Percentiles rank a stretch among this genome's conserved stretches.
These are phyloP conservation scores for Ormosia semicastrata DNA, from an alignment of 306 rosid species.

Conservation along the genomic window DNA sequence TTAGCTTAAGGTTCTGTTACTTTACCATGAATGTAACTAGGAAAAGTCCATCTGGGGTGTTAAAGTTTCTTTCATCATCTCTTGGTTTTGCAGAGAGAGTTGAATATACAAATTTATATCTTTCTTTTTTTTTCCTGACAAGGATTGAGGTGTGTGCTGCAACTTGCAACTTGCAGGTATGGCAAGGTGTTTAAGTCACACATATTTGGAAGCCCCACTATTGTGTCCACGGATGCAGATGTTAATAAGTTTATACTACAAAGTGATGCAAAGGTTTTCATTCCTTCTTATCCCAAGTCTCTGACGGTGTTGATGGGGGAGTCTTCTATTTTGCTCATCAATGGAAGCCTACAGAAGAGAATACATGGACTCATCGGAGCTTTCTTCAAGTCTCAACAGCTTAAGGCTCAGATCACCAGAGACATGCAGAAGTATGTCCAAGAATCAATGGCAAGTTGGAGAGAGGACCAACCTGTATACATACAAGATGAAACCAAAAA, in stretches of 20 bases:
- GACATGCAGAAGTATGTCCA: conserved; percentile 77
- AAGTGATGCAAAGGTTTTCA: conserved; percentile 86
- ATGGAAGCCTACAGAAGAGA: conserved; percentile 90
- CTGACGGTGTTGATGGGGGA: conserved; percentile 86
- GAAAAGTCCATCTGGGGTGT: background rate
- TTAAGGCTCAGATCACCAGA: conserved; percentile 78
- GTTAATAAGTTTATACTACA: conserved; percentile 82
- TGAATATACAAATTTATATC: background rate
- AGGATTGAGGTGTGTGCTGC: background rate
- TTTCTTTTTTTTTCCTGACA: background rate
- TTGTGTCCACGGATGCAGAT: conserved; percentile 89
- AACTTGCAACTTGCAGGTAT: conserved; percentile 46
- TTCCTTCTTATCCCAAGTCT: conserved; percentile 93
- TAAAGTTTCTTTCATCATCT: background rate
- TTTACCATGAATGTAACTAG: background rate
- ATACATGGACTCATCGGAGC: conserved; percentile 93
- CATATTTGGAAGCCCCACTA: conserved; percentile 89
- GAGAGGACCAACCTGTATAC: conserved; percentile 55
- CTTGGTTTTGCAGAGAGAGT: background rate
- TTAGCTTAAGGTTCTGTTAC: too few species aligned
- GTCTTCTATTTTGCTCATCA: conserved; percentile 90
- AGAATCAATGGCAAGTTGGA: conserved; percentile 80
- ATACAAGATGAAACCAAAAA: conserved; percentile 84
- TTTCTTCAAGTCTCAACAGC: conserved; percentile 86
- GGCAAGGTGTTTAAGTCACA: conserved; percentile 98